These are phyloP conservation scores for Pleodorina starrii DNA, from an alignment of 139 green algal species.

Conservation along the genomic window DNA sequence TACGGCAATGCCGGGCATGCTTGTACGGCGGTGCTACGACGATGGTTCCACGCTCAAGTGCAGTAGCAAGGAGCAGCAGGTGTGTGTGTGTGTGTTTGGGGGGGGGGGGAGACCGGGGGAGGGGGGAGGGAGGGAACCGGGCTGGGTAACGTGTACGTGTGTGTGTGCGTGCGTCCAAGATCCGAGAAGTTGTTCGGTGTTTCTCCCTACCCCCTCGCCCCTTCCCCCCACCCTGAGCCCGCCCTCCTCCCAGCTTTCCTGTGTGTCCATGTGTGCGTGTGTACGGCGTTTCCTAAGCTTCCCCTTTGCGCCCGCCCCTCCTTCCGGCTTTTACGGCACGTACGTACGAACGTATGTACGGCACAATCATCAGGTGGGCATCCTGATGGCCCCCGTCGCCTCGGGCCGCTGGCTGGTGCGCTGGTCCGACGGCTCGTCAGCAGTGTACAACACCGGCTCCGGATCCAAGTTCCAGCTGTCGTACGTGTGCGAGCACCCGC, in stretches of 20 bases:
- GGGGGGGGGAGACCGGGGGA: background rate
- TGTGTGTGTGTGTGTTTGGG: background rate
- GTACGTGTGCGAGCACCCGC: constrained; percentile 51
- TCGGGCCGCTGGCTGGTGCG: constrained; percentile 50
- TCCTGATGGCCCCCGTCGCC: background rate
- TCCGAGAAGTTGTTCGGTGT: too few relatives aligned
- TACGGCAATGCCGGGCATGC: constrained; percentile 43
- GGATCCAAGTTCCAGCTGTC: constrained; percentile 62
- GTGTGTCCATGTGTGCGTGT: too few relatives aligned
- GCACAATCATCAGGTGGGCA: constrained; percentile 42
- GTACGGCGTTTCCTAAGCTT: too few relatives aligned
- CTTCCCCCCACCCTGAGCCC: too few relatives aligned
- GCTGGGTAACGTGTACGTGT: too few relatives aligned
- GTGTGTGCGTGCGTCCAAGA: too few relatives aligned
- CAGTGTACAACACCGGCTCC: constrained; percentile 47
- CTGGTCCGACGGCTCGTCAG: constrained; percentile 54
- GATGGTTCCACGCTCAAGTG: constrained; percentile 33
- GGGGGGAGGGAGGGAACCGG: too few relatives aligned
- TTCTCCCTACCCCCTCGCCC: too few relatives aligned
- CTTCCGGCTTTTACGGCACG: too few relatives aligned
- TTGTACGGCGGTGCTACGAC: constrained; percentile 45
- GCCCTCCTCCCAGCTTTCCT: too few relatives aligned
- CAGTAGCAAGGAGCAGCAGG: constrained; percentile 43
- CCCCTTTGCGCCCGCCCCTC: too few relatives aligned
- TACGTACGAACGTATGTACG: too few relatives aligned